Conservation (phyloP, 441 rosid species). For the Euphorbia celastroides region DNA sequence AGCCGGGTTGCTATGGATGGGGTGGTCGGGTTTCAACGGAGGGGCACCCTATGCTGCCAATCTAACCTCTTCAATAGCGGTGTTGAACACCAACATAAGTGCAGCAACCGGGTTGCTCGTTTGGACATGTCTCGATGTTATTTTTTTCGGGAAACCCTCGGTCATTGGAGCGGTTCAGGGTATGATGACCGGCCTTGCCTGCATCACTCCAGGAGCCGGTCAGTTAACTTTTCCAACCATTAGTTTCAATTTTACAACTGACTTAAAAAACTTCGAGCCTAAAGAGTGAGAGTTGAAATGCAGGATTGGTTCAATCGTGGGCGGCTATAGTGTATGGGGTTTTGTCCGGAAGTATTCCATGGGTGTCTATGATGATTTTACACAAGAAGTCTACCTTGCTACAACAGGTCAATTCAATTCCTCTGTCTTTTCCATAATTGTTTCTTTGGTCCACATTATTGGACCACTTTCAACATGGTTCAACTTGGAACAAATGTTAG, state of each 20-base stretch:
- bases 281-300: no score
- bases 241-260: no score
- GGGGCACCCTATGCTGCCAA: conserved; percentile 89
- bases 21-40: conserved; percentile 94
- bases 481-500: no score
- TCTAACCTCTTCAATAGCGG: conserved; percentile 51
- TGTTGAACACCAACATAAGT: conserved; percentile 64
- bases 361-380: conserved; percentile 61
- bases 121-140: conserved; percentile 73
- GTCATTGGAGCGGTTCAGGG: conserved; percentile 90
- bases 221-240: no score
- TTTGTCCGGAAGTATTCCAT: conserved; percentile 53
- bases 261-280: no score
- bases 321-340: conserved; percentile 56
- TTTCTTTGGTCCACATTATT: no score
- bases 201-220: conserved; percentile 90
- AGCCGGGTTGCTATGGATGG: conserved; percentile 87
- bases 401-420: no score
- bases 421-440: no score
- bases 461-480: no score
- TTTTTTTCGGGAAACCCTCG: conserved; percentile 79
- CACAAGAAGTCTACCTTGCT: conserved; percentile 47
- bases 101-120: conserved; percentile 90
- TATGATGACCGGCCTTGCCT: conserved; percentile 82
- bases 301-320: conserved; percentile 71